Conservation (phyloP, 73 alveolate species). For the Uronychia setigera region DNA sequence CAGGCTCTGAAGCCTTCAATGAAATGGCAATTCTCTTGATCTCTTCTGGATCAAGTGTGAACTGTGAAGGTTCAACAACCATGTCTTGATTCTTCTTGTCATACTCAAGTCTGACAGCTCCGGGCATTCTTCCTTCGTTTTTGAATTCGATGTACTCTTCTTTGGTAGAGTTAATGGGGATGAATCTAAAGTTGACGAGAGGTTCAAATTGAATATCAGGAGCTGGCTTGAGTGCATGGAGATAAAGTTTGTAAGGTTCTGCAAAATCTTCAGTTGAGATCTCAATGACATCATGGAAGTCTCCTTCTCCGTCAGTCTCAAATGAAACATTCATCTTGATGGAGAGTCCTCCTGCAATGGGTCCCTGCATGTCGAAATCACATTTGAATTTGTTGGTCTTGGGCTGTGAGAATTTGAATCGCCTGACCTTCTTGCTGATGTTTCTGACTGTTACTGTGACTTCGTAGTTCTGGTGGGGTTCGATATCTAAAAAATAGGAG, state of each 20-base stretch:
- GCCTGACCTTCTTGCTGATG: slow-evolving; percentile 87
- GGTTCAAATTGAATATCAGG: slow-evolving; percentile 98
- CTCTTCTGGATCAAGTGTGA: slow-evolving; percentile 86
- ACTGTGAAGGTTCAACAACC: slow-evolving; percentile 85
- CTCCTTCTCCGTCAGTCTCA: slow-evolving; percentile 96
- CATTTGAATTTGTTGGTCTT: slow-evolving; percentile 85
- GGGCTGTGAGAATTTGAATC: slow-evolving; percentile 93
- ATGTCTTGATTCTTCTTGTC: slow-evolving; percentile 87
- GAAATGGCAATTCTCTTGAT: slow-evolving; percentile 76
- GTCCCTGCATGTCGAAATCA: slow-evolving; percentile 85
- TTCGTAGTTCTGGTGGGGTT: slow-evolving; percentile 95
- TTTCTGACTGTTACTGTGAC: slow-evolving; percentile 94
- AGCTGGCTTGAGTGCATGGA: slow-evolving; percentile 95
- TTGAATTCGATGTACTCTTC: slow-evolving; percentile 86
- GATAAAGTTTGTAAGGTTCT: slow-evolving; percentile 75
- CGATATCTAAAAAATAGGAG: slow-evolving; percentile 74
- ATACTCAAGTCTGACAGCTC: slow-evolving; percentile 84
- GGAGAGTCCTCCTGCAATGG: slow-evolving; percentile 96
- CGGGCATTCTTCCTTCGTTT: slow-evolving; percentile 95
- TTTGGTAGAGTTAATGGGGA: slow-evolving; percentile 91
- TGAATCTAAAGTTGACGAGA: slow-evolving; percentile 92
- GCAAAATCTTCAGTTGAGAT: slow-evolving; percentile 92
- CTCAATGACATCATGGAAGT: slow-evolving; percentile 89
- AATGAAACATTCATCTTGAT: slow-evolving; percentile 93
- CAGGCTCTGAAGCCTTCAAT: slow-evolving; percentile 95